Base-by-base conservation (phyloP, 495 filamentous ascomycete genomes). In the Penicillium ucsense region DNA sequence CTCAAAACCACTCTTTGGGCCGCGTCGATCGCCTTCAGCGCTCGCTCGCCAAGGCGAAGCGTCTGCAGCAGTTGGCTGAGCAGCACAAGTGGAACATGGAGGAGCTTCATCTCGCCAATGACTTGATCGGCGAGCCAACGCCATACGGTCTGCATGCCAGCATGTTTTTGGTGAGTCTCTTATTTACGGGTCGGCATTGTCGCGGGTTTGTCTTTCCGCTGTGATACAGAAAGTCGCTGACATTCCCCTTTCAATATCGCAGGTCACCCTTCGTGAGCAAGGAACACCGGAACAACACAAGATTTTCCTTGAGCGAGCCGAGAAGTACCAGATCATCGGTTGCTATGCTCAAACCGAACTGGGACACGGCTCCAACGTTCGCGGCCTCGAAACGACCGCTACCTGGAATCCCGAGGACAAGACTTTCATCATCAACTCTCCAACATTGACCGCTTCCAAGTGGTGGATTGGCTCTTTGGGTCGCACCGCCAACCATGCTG, bases 401-500 rank as follows among this genome's bases (percentile, higher is more conserved):
- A 85, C 77, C 30, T 87, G 82, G 79, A 79, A 85, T 56, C 58
- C 73, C 3, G 64, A 78, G 9, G 76, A 83, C 54, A 80, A 84
- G 64, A 83, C 79, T 4, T 88, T 87, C 62, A 78, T 69, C 39
- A 75, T 89, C 41, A 76, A 84, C 54, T 83, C 81, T 0, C 85
- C 85, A 0, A 65, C 73, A 45, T 66, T 85, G 45, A 86, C 83
- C 7, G 73, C 82, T 10, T 79, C 78, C 35, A 89, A 89, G 59
- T 89, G 83, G 84, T 88, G 85, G 85, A 85, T 86, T 55, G 85
- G 85, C 0, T 82, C 80, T 28, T 68, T 87, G 5, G 85, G 85
- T 40, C 64, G 78, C n/a, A 78, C 80, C 7, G 84, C 85, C 12
- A 88, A 85, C 51, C 76, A 86, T 63, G 84, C 85, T 0, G 77